A percentile compares a stretch with the other conserved stretches of the same genome.
Evolutionary conservation across 257 asterid species (phyloP).

Genomic region (Primulina huaijiensis): DNA sequence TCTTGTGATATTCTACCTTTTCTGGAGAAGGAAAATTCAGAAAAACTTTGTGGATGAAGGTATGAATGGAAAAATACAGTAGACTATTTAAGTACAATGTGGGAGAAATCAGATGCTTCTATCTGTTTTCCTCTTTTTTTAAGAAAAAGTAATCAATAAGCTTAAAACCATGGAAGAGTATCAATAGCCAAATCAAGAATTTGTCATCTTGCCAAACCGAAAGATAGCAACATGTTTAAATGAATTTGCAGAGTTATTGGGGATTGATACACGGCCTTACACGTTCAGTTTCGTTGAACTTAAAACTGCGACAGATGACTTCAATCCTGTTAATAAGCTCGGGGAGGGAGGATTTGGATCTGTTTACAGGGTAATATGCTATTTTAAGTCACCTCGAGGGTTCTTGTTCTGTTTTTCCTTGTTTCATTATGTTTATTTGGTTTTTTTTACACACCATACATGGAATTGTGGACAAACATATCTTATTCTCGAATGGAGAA

Average conservation of each 20-base stretch:
- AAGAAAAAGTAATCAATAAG: no score
- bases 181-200: not conserved
- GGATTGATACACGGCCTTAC: slow-evolving; percentile 46
- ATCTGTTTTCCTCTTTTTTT: not conserved
- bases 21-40: slow-evolving; percentile 43
- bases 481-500: not conserved
- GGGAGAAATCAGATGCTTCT: not conserved
- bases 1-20: slow-evolving; percentile 33
- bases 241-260: slow-evolving; percentile 41
- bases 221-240: not conserved
- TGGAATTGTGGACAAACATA: not conserved
- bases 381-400: not conserved
- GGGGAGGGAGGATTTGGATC: slow-evolving; percentile 68
- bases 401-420: not conserved
- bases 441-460: not conserved
- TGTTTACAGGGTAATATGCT: slow-evolving; percentile 41
- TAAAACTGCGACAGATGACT: slow-evolving; percentile 45
- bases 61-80: slow-evolving; percentile 22
- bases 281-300: slow-evolving; percentile 46
- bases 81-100: not conserved
- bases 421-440: not conserved
- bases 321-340: slow-evolving; percentile 40
- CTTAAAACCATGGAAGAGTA: not conserved
- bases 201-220: not conserved
- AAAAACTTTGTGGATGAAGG: slow-evolving; percentile 51